Percentiles rank a stretch among this genome's conserved stretches.
phyloP scores from a whole-genome alignment of 2,329 filamentous ascomycete species.

The Herpotrichia juniperi region DNA sequence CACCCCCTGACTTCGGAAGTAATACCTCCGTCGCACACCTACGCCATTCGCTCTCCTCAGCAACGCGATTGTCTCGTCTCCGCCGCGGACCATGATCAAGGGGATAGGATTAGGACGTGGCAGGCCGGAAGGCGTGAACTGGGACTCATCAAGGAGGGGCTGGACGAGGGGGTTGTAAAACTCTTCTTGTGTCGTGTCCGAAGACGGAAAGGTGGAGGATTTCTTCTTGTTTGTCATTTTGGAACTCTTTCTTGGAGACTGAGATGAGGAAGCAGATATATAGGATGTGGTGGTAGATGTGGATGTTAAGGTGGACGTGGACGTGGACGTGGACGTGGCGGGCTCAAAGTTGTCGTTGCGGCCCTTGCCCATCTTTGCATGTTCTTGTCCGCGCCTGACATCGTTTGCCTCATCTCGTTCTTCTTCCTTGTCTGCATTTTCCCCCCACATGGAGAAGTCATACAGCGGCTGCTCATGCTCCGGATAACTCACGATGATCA shows the following conservation, averaged over 20 bases:
- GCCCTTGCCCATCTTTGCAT: constrained; percentile 1
- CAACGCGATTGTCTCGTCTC: constrained; percentile 67
- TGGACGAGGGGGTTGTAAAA: constrained; percentile 52
- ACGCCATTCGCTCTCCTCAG: constrained; percentile 70
- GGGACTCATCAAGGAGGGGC: constrained; percentile 77
- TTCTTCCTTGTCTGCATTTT: background rate
- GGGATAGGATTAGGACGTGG: constrained; percentile 74
- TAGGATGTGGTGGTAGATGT: background rate
- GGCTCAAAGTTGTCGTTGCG: background rate
- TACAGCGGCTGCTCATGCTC: constrained; percentile 47
- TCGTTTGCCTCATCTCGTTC: background rate
- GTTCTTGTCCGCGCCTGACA: constrained; percentile 3
- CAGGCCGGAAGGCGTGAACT: constrained; percentile 73
- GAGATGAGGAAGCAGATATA: background rate
- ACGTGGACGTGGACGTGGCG: background rate
- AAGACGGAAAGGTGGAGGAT: constrained; percentile 23
- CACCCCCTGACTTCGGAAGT: constrained; percentile 80
- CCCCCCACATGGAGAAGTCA: background rate
- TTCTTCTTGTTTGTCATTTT: constrained; percentile 20
- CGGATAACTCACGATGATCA: constrained; percentile 75
- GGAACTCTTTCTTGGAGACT: background rate
- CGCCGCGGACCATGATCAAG: constrained; percentile 81
- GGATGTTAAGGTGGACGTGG: background rate
- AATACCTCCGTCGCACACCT: constrained; percentile 78
- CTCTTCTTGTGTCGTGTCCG: background rate